Conservation (phyloP, 2,329 filamentous ascomycete species). For the Aspergillus caelatus region DNA sequence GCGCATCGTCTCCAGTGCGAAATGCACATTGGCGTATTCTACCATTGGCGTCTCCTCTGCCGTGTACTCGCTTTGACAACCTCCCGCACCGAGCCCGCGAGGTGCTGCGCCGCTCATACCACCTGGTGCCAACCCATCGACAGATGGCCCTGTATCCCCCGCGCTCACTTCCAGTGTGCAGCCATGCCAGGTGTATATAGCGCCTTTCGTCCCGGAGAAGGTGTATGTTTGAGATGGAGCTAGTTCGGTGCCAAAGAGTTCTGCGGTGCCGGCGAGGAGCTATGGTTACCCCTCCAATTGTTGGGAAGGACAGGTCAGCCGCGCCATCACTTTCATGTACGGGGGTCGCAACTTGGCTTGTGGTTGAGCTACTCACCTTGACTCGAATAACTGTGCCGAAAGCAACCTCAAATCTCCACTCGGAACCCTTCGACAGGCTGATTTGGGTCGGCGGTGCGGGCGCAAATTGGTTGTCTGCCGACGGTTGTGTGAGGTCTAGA, state of each 20-base stretch:
- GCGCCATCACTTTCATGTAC: neutral
- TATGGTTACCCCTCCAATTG: slow-evolving; percentile 36
- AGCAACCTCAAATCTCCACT: slow-evolving; percentile 79
- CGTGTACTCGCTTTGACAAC: slow-evolving; percentile 68
- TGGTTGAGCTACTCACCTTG: slow-evolving; percentile 45
- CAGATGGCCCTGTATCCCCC: slow-evolving; percentile 50
- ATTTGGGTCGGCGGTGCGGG: slow-evolving; percentile 49
- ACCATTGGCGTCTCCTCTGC: slow-evolving; percentile 81
- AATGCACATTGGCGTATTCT: slow-evolving; percentile 82
- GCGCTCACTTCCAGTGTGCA: slow-evolving; percentile 80
- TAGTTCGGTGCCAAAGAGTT: slow-evolving; percentile 94
- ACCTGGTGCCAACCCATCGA: slow-evolving; percentile 33
- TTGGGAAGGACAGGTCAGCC: slow-evolving; percentile 7
- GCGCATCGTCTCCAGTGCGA: slow-evolving; percentile 76
- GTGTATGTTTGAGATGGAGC: slow-evolving; percentile 77
- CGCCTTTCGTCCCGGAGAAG: slow-evolving; percentile 80
- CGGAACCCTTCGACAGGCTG: slow-evolving; percentile 65
- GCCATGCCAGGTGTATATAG: slow-evolving; percentile 90
- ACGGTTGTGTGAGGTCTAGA: slow-evolving; percentile 67
- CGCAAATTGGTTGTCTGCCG: slow-evolving; percentile 50
- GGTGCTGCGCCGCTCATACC: slow-evolving; percentile 21
- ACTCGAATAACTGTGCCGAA: slow-evolving; percentile 56
- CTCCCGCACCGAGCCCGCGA: slow-evolving; percentile 54
- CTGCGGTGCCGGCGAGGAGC: slow-evolving; percentile 79
- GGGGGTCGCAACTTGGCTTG: neutral